A percentile compares a stretch with the other conserved stretches of the same genome.
Conservation (phyloP, 2,329 filamentous ascomycete species). For the Eutypella sp. region DNA sequence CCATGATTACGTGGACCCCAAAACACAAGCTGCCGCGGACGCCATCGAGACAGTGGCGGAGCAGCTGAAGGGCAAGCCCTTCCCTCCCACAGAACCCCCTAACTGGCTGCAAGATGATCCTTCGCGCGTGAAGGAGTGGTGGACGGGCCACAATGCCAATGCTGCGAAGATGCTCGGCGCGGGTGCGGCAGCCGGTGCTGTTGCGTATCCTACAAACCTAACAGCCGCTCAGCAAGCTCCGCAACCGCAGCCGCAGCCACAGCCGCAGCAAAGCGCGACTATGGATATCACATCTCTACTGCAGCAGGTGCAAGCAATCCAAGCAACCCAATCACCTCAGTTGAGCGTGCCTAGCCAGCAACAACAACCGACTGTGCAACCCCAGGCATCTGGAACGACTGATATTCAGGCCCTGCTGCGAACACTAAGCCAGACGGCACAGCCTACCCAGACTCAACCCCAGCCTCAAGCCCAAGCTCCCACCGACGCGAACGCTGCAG, state of each 20-base stretch:
- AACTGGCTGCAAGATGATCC: constrained; percentile 45
- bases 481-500: constrained; percentile 8
- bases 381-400: constrained; percentile 16
- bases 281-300: constrained; percentile 18
- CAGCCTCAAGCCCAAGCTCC: too few species aligned
- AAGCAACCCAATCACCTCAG: constrained; percentile 8
- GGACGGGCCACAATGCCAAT: constrained; percentile 40
- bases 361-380: constrained; percentile 9
- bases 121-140: constrained; percentile 48
- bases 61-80: constrained; percentile 40
- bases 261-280: constrained; percentile 10
- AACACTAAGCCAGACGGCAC: constrained; percentile 12
- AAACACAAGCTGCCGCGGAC: constrained; percentile 37
- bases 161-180: constrained; percentile 34
- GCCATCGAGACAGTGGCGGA: constrained; percentile 38
- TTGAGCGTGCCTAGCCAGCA: background rate
- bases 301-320: constrained; percentile 21
- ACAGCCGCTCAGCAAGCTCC: constrained; percentile 8
- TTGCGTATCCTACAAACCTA: constrained; percentile 17
- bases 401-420: constrained; percentile 22
- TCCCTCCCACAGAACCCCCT: constrained; percentile 47
- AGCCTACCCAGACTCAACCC: constrained; percentile 7
- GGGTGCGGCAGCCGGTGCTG: constrained; percentile 32
- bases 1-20: constrained; percentile 37
- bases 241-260: constrained; percentile 11